Conservation (phyloP, 805 yeast genomes). For the Candida boidinii region DNA sequence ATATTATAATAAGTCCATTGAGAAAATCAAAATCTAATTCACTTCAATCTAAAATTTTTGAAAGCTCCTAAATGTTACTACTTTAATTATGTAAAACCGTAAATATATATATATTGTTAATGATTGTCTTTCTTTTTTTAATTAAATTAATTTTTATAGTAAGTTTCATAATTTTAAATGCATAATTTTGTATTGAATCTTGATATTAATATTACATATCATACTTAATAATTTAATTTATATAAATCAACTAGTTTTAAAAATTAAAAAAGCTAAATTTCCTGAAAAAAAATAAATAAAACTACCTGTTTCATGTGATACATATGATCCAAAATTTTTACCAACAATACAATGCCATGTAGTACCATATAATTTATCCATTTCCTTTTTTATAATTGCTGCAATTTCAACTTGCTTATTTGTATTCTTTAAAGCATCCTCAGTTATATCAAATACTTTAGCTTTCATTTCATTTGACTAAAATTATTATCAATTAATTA, state of each 20-base stretch:
- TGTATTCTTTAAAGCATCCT: slow-evolving; percentile 22
- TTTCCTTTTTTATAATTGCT: slow-evolving; percentile 48
- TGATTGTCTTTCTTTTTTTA: no score
- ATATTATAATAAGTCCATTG: slow-evolving; percentile 14
- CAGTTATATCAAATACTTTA: slow-evolving; percentile 37
- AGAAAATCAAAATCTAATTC: slow-evolving; percentile 13
- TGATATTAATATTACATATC: neutral
- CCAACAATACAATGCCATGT: slow-evolving; percentile 84
- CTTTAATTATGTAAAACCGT: neutral
- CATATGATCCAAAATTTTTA: slow-evolving; percentile 69
- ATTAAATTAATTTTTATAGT: slow-evolving; percentile 1
- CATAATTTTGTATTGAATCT: neutral
- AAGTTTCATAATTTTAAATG: neutral
- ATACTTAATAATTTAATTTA: slow-evolving; percentile 5
- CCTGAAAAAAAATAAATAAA: slow-evolving; percentile 68
- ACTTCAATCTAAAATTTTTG: slow-evolving; percentile 13
- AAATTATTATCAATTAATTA: neutral
- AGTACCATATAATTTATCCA: slow-evolving; percentile 57
- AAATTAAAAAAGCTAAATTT: slow-evolving; percentile 56
- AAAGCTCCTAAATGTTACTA: neutral
- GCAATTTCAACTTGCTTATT: slow-evolving; percentile 57
- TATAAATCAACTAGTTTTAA: slow-evolving; percentile 49
- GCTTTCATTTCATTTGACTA: slow-evolving; percentile 45
- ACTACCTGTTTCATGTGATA: slow-evolving; percentile 65
- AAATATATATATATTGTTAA: neutral